Conservation (phyloP, 768 basidiomycete genomes). For the Lactarius tabidus region DNA sequence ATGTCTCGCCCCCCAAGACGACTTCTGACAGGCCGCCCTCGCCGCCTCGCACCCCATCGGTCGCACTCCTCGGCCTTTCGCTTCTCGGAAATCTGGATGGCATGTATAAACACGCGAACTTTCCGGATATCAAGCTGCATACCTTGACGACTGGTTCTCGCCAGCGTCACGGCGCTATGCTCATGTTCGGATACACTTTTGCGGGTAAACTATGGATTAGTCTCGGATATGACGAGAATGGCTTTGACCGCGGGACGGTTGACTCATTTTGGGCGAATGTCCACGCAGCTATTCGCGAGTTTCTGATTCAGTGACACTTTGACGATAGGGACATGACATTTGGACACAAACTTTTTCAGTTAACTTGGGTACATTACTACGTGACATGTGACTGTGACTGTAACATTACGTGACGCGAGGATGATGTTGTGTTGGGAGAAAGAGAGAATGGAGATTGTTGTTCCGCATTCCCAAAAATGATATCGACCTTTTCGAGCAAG, state of each 20-base stretch:
- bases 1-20: constrained; percentile 31
- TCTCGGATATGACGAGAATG: constrained; percentile 75
- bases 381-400: not conserved
- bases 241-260: constrained; percentile 59
- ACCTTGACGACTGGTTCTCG: constrained; percentile 80
- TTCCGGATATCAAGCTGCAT: constrained; percentile 54
- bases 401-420: not conserved
- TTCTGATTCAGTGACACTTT: constrained; percentile 38
- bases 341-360: not conserved
- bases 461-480: constrained; percentile 16
- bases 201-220: constrained; percentile 73
- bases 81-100: constrained; percentile 83
- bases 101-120: constrained; percentile 66
- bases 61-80: constrained; percentile 71
- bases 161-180: constrained; percentile 72
- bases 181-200: constrained; percentile 80
- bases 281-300: constrained; percentile 51
- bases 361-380: not conserved
- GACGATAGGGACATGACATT: not conserved
- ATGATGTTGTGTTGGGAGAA: too few species aligned
- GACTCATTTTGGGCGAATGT: constrained; percentile 65
- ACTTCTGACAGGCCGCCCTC: constrained; percentile 16
- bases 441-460: not conserved
- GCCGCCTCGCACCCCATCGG: constrained; percentile 40
- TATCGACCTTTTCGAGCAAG: constrained; percentile 27